Base-by-base conservation (phyloP, 2,329 filamentous ascomycete species). In the Trichocomaceae sp. region DNA sequence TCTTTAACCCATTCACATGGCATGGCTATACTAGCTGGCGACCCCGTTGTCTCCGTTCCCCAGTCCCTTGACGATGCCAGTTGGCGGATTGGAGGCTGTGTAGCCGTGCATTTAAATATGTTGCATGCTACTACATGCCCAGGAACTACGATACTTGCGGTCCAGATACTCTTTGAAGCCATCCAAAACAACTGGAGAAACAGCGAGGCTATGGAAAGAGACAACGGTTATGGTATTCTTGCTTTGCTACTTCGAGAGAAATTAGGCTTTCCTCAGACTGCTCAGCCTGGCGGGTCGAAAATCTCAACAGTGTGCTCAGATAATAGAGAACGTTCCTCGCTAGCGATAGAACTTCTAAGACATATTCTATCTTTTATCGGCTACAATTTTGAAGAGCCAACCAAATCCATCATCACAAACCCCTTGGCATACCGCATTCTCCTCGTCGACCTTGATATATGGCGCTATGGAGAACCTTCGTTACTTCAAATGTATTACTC, bases 151-250 rank as follows among this genome's bases (percentile, higher is more conserved):
- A 74, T 91, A 9, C 81, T 88, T 52, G 85, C 91, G 1, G 84
- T 95, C 2, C 84, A 95, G 64, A 87, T 95, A 63, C 77, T 96
- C 23, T 90, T 96, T 59, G 83, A 88, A 60, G 89, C 88, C 57
- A 87, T 96, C 49, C 86, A 88, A 61, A 86, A 88, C 60, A 97
- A 88, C 67, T 99, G 95, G 93, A 83, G 93, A 60, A 97, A 97
- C 61, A 97, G 93, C 62, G 95, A 99, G 69, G 91, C 93, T 23
- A 96, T 99, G 87, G 93, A 99, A 70, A 85, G 88, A 63, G 90
- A 95, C 57, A 93, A 95, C 62, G 95, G 92, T 0, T 99, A 96
- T 67, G 87, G 88, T 23, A 88, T 97, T 35, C 75, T 99, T 50
- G 87, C 87, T 41, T 84, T 90, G 70, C 79, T 97, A 17, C 73